Conservation (phyloP, 2,329 filamentous ascomycete genomes). For the Clonostachys rosea region DNA sequence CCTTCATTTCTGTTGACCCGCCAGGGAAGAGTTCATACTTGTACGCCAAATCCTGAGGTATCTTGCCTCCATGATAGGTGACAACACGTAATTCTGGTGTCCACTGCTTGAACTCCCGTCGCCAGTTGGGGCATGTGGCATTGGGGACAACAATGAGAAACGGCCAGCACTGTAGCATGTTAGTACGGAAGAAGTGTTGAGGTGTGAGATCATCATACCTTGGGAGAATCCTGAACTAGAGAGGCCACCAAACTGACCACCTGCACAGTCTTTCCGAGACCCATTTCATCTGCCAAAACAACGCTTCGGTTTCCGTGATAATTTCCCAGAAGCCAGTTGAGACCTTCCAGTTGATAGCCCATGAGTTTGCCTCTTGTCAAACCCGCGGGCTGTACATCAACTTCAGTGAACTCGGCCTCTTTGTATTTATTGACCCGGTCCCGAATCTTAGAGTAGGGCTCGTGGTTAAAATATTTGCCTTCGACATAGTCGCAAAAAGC, state of each 20-base stretch:
- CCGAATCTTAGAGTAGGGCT: slow-evolving; percentile 55
- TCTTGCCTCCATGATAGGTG: slow-evolving; percentile 80
- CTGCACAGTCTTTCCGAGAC: slow-evolving; percentile 94
- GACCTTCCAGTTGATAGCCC: slow-evolving; percentile 86
- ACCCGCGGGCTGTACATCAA: slow-evolving; percentile 67
- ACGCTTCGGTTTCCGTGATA: slow-evolving; percentile 80
- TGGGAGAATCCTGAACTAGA: slow-evolving; percentile 60
- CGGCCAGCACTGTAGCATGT: slow-evolving; percentile 63
- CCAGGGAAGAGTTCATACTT: slow-evolving; percentile 81
- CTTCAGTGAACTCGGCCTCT: slow-evolving; percentile 60
- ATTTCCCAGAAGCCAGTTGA: slow-evolving; percentile 94
- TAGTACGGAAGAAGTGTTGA: slow-evolving; percentile 1
- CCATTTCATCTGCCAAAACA: slow-evolving; percentile 97
- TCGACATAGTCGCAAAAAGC: slow-evolving; percentile 86
- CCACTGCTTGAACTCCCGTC: slow-evolving; percentile 93
- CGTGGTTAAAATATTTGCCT: slow-evolving; percentile 64
- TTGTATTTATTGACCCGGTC: slow-evolving; percentile 67
- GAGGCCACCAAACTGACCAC: slow-evolving; percentile 78
- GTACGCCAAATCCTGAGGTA: slow-evolving; percentile 71
- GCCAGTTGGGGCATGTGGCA: slow-evolving; percentile 95
- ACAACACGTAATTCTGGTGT: slow-evolving; percentile 80
- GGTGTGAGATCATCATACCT: slow-evolving; percentile 19
- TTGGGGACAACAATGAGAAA: slow-evolving; percentile 94
- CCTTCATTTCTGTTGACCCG: slow-evolving; percentile 63
- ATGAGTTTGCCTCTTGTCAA: slow-evolving; percentile 80